Percentiles rank a stretch among this genome's conserved stretches.
Evolutionary conservation across 768 basidiomycete species (phyloP).

Genomic region (Leccinum aurantiacum): DNA sequence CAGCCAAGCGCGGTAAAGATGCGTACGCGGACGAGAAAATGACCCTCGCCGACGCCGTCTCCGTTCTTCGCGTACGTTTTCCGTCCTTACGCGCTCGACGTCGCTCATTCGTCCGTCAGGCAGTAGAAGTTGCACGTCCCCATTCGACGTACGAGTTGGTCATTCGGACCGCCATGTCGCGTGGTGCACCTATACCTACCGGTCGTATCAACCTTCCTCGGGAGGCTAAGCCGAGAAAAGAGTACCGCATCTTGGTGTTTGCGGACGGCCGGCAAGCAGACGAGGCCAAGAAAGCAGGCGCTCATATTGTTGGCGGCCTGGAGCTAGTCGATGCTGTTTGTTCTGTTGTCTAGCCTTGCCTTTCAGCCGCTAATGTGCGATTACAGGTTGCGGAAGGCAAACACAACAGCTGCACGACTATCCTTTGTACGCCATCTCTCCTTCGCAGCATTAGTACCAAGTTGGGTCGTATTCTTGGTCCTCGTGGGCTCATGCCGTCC

Average conservation of each 20-base stretch:
- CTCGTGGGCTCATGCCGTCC: constrained; percentile 93
- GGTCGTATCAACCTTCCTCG: constrained; percentile 85
- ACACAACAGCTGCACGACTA: constrained; percentile 71
- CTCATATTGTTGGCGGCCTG: constrained; percentile 85
- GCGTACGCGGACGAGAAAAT: constrained; percentile 68
- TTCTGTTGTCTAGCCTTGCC: constrained; percentile 13
- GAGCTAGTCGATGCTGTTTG: constrained; percentile 87
- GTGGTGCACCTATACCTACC: constrained; percentile 81
- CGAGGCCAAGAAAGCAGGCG: constrained; percentile 84
- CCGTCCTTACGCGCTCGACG: neutral
- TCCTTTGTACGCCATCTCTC: constrained; percentile 80
- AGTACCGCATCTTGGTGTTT: constrained; percentile 88
- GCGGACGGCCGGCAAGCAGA: constrained; percentile 83
- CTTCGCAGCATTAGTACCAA: constrained; percentile 76
- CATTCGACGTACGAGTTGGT: constrained; percentile 77
- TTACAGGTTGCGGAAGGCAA: constrained; percentile 69
- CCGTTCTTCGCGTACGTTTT: constrained; percentile 63
- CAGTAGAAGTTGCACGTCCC: constrained; percentile 79
- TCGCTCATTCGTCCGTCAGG: constrained; percentile 42
- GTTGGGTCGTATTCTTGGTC: constrained; percentile 79
- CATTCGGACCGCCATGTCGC: constrained; percentile 75
- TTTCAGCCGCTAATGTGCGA: constrained; percentile 2
- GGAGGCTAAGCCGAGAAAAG: constrained; percentile 68
- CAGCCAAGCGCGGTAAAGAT: constrained; percentile 50
- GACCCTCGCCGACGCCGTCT: constrained; percentile 62